A percentile compares a stretch with the other conserved stretches of the same genome.
These are phyloP conservation scores for Penicillium maclennaniae DNA, from an alignment of 495 filamentous ascomycete genomes.

Conservation along the genomic window DNA sequence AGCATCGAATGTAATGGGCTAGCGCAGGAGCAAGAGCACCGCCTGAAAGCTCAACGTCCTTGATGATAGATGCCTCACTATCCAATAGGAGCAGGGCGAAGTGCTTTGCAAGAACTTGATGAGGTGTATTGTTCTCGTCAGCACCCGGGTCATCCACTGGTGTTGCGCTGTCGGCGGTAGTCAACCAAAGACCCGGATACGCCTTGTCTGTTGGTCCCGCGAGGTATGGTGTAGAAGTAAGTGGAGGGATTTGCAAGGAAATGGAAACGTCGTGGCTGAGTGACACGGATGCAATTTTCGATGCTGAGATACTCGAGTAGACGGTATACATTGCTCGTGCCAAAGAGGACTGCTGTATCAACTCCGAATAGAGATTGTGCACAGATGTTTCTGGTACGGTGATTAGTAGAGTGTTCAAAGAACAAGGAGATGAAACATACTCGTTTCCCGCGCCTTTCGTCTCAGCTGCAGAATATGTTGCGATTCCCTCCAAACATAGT, in stretches of 20 bases:
- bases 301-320: conserved; percentile 74
- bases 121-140: conserved; percentile 47
- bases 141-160: conserved; percentile 58
- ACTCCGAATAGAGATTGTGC: conserved; percentile 48
- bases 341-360: conserved; percentile 72
- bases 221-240: conserved; percentile 69
- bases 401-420: conserved; percentile 1
- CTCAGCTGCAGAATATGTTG: conserved; percentile 73
- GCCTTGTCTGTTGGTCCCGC: conserved; percentile 61
- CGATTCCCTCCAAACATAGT: conserved; percentile 85
- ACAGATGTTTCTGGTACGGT: conserved; percentile 32
- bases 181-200: conserved; percentile 75
- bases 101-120: conserved; percentile 69
- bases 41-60: conserved; percentile 74
- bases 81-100: conserved; percentile 82
- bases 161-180: conserved; percentile 73
- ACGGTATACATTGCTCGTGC: conserved; percentile 79
- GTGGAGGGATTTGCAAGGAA: conserved; percentile 81
- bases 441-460: conserved; percentile 70
- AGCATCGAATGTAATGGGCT: conserved; percentile 76
- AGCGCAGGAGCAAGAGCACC: conserved; percentile 69
- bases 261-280: conserved; percentile 59
- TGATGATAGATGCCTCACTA: conserved; percentile 76
- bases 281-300: conserved; percentile 71
- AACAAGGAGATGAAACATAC: conserved; percentile 40